phyloP scores from a whole-genome alignment of 345 rosid species.

The Citrus australasica region DNA sequence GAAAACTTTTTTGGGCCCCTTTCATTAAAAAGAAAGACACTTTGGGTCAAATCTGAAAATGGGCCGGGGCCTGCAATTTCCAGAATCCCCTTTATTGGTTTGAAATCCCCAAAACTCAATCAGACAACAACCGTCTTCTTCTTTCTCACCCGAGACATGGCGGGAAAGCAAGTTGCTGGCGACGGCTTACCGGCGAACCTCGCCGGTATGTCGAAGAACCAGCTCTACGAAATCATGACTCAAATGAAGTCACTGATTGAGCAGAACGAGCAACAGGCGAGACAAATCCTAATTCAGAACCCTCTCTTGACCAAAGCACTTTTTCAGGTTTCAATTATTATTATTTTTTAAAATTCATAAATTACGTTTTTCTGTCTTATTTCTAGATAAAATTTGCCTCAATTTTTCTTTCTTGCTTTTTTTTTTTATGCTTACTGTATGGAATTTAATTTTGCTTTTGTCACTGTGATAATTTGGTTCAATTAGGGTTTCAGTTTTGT shows the following conservation, averaged over 20 bases:
- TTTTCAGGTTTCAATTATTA: conserved; percentile 59
- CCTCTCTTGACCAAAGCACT: conserved; percentile 89
- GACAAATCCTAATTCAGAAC: conserved; percentile 74
- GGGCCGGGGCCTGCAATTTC: background rate
- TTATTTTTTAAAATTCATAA: background rate
- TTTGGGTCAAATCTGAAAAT: background rate
- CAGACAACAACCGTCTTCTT: background rate
- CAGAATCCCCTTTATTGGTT: background rate
- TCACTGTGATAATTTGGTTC: background rate
- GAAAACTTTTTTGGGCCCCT: background rate
- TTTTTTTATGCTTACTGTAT: background rate
- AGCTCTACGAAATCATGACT: conserved; percentile 89
- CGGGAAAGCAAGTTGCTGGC: conserved; percentile 64
- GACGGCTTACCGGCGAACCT: conserved; percentile 65
- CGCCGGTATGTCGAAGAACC: conserved; percentile 92
- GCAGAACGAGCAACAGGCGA: conserved; percentile 89
- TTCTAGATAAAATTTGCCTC: background rate
- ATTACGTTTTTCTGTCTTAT: too few relatives aligned
- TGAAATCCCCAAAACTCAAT: background rate
- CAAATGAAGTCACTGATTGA: conserved; percentile 96
- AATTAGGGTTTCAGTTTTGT: conserved; percentile 7
- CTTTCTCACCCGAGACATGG: conserved; percentile 37
- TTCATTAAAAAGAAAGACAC: too few relatives aligned
- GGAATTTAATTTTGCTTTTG: background rate
- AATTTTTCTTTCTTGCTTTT: background rate